phyloP scores from a whole-genome alignment of 2,329 filamentous ascomycete genomes.

The Penicillium sumatraense region DNA sequence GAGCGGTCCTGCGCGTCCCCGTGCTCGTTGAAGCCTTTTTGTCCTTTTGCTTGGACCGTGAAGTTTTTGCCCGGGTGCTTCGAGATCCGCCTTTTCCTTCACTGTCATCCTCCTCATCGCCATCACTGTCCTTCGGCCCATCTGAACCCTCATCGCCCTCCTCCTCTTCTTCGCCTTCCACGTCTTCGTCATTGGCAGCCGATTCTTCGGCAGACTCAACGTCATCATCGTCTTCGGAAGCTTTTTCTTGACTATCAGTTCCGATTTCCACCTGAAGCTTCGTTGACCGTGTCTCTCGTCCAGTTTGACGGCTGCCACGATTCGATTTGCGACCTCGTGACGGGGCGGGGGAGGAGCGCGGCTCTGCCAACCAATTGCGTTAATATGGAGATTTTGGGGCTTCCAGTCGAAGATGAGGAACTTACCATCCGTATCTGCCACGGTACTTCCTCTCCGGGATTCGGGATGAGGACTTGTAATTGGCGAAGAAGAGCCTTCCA shows the following conservation, averaged over 20 bases:
- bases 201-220: constrained; percentile 43
- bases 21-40: constrained; percentile 37
- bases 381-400: not conserved
- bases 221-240: constrained; percentile 39
- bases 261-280: constrained; percentile 46
- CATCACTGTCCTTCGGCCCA: constrained; percentile 41
- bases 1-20: constrained; percentile 41
- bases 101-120: constrained; percentile 44
- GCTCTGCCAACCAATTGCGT: constrained; percentile 36
- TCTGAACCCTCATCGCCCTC: constrained; percentile 45
- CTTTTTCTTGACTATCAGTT: constrained; percentile 32
- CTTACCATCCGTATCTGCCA: constrained; percentile 54
- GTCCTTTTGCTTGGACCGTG: constrained; percentile 41
- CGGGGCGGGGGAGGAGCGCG: constrained; percentile 48
- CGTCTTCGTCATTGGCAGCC: constrained; percentile 38
- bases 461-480: constrained; percentile 38
- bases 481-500: constrained; percentile 49
- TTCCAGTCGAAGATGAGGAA: constrained; percentile 2
- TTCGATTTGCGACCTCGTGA: constrained; percentile 44
- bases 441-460: constrained; percentile 49
- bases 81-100: constrained; percentile 42
- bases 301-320: constrained; percentile 38
- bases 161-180: constrained; percentile 40
- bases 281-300: constrained; percentile 43
- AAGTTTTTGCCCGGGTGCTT: constrained; percentile 42